Conservation (phyloP, 2,329 filamentous ascomycete genomes). For the Fusarium sp. region DNA sequence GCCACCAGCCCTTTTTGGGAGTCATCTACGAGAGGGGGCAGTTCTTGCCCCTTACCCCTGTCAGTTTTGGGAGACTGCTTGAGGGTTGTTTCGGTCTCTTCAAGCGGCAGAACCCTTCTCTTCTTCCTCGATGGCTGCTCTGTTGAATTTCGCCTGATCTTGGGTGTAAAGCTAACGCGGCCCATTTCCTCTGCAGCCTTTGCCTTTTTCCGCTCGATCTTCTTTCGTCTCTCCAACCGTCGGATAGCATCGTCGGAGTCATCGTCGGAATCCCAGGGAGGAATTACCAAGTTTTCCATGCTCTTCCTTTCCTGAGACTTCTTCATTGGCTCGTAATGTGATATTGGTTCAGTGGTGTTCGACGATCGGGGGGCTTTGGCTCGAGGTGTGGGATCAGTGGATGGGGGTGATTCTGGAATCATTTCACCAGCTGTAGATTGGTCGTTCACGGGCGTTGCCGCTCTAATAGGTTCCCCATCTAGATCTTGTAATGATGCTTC, state of each 20-base stretch:
- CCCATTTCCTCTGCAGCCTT: conserved; percentile 53
- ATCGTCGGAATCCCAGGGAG: conserved; percentile 43
- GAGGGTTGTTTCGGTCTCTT: not conserved
- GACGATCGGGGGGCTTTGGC: conserved; percentile 35
- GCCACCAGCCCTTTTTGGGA: conserved; percentile 39
- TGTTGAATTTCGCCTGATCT: conserved; percentile 26
- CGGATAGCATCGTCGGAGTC: conserved; percentile 49
- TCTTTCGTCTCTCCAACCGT: conserved; percentile 48
- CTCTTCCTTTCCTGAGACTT: conserved; percentile 56
- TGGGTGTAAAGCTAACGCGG: conserved; percentile 50
- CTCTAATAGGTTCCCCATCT: conserved; percentile 22
- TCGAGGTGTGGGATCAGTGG: conserved; percentile 34
- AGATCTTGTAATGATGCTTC: conserved; percentile 40
- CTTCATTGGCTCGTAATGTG: conserved; percentile 57
- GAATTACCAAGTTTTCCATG: conserved; percentile 36
- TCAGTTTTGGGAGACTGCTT: not conserved
- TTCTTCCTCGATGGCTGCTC: conserved; percentile 43
- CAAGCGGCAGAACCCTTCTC: conserved; percentile 26
- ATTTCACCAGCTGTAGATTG: conserved; percentile 43
- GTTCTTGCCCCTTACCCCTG: conserved; percentile 14
- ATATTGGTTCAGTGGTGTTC: conserved; percentile 47
- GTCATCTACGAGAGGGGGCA: conserved; percentile 34
- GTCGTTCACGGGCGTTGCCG: conserved; percentile 41
- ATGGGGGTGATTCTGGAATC: conserved; percentile 51
- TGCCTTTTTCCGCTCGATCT: conserved; percentile 51